Conservation (phyloP, 1,139 yeast genomes). For the Geotrichum carabidarum region DNA sequence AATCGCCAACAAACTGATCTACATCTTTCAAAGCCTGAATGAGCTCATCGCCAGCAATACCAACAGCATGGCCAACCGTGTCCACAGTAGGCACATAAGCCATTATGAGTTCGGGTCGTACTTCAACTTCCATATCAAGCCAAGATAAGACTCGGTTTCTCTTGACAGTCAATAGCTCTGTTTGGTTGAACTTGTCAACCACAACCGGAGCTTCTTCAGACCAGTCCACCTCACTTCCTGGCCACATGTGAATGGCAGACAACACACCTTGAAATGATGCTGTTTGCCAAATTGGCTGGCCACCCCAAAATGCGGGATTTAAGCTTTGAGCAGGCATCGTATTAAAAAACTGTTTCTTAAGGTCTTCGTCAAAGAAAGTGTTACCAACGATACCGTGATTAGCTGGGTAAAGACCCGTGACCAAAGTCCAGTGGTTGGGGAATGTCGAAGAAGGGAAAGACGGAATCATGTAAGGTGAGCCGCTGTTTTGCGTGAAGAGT, state of each 20-base stretch:
- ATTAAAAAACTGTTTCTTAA: slow-evolving; percentile 56
- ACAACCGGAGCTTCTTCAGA: slow-evolving; percentile 37
- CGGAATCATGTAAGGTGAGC: slow-evolving; percentile 81
- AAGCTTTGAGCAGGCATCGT: slow-evolving; percentile 56
- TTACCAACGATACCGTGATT: slow-evolving; percentile 87
- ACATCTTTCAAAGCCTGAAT: slow-evolving; percentile 54
- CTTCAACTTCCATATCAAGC: slow-evolving; percentile 51
- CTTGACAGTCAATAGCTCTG: slow-evolving; percentile 57
- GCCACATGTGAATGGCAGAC: slow-evolving; percentile 94
- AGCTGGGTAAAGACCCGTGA: slow-evolving; percentile 78
- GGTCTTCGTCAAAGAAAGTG: slow-evolving; percentile 62
- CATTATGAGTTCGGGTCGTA: slow-evolving; percentile 73
- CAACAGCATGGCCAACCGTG: slow-evolving; percentile 65
- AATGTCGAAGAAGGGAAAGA: slow-evolving; percentile 85
- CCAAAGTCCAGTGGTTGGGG: slow-evolving; percentile 88
- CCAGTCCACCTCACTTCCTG: slow-evolving; percentile 75
- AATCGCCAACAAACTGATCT: slow-evolving; percentile 54
- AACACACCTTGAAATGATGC: slow-evolving; percentile 59
- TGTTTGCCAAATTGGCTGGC: slow-evolving; percentile 84
- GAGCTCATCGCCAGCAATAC: slow-evolving; percentile 58
- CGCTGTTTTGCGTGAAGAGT: slow-evolving; percentile 51
- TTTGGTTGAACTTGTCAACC: slow-evolving; percentile 59
- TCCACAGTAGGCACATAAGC: slow-evolving; percentile 80
- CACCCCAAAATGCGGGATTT: slow-evolving; percentile 75
- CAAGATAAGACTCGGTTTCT: slow-evolving; percentile 55